These are phyloP conservation scores for Globisporangium canariense DNA, from an alignment of 352 stramenopile species.

Conservation along the genomic window DNA sequence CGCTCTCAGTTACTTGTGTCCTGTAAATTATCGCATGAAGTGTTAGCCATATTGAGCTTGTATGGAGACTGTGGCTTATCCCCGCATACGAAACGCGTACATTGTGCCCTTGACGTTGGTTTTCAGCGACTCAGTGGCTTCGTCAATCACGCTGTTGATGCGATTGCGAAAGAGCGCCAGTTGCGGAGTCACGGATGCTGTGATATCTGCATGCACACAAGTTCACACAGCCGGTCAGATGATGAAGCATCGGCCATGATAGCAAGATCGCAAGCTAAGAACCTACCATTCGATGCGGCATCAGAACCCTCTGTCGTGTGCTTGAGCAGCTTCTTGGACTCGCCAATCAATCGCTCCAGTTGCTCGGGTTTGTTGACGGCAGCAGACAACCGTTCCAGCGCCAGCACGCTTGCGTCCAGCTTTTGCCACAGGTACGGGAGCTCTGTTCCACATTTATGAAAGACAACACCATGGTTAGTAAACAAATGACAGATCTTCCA, in stretches of 20 bases:
- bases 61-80: no score
- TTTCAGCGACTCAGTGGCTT: conserved; percentile 41
- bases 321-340: conserved; percentile 48
- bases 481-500: not conserved
- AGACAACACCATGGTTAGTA: not conserved
- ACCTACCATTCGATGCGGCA: not conserved
- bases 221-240: not conserved
- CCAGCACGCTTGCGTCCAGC: conserved; percentile 44
- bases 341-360: conserved; percentile 45
- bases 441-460: not conserved
- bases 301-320: conserved; percentile 11
- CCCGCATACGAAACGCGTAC: conserved; percentile 23
- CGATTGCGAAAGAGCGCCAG: conserved; percentile 40
- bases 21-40: conserved; percentile 15
- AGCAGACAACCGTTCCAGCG: conserved; percentile 42
- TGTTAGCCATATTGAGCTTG: not conserved
- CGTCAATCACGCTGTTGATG: conserved; percentile 49
- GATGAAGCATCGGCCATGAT: not conserved
- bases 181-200: conserved; percentile 14
- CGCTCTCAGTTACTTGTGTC: conserved; percentile 51
- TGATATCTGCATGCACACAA: not conserved
- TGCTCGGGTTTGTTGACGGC: conserved; percentile 57
- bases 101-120: conserved; percentile 51
- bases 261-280: not conserved
- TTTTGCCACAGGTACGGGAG: conserved; percentile 55